Percentiles rank a stretch among this genome's conserved stretches.
phyloP scores from a whole-genome alignment of 331 rosid genomes.

The Phaseolus coccineus region DNA sequence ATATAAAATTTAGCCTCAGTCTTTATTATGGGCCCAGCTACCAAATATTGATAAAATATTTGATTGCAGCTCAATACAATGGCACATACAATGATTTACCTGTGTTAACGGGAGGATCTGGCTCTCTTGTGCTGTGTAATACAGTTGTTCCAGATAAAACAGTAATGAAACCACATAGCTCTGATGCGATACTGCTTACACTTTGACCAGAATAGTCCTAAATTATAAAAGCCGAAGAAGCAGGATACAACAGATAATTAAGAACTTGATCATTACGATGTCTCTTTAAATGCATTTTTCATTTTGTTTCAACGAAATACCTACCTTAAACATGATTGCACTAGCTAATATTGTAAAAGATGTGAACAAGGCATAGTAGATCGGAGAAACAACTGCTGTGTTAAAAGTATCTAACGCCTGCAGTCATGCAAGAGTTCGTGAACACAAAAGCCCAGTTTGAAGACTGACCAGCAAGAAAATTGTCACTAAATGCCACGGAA shows the following conservation, averaged over 20 bases:
- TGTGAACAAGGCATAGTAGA: conserved; percentile 92
- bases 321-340: conserved; percentile 94
- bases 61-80: neutral
- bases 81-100: conserved; percentile 53
- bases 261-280: conserved; percentile 26
- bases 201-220: conserved; percentile 97
- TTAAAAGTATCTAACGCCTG: conserved; percentile 94
- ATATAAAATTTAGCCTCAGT: conserved; percentile 15
- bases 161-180: conserved; percentile 87
- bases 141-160: conserved; percentile 87
- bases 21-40: conserved; percentile 4
- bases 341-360: conserved; percentile 91
- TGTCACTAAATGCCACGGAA: conserved; percentile 15
- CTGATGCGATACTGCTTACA: conserved; percentile 82
- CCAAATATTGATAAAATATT: neutral
- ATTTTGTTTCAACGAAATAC: conserved; percentile 46
- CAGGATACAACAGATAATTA: conserved; percentile 29
- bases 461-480: conserved; percentile 42
- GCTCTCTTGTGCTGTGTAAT: conserved; percentile 80
- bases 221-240: conserved; percentile 35
- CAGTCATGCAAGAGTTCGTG: conserved; percentile 38
- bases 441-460: conserved; percentile 31
- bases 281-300: conserved; percentile 16
- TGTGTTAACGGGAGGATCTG: conserved; percentile 65
- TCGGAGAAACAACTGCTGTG: conserved; percentile 90